Evolutionary conservation across 176 grass and related monocot genomes (phyloP), one percentile per base, ranked within the genome.

Genomic region (Metroxylon sagu): DNA sequence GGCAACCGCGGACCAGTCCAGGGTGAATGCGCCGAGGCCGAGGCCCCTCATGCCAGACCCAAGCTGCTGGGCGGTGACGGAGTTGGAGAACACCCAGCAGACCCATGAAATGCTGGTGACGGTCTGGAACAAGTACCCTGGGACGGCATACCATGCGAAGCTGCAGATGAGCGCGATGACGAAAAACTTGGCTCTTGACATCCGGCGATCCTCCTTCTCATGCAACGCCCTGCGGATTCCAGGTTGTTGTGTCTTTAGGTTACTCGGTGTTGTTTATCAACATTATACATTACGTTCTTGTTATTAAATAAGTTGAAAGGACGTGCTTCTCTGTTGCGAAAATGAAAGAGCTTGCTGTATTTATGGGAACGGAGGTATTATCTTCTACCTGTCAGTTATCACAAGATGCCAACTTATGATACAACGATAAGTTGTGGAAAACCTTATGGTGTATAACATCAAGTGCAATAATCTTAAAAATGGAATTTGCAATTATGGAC

Each of bases 171-270:
- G 71, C n/a, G 74, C 86, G 48, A 95, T 82, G 50, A 95, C 15
- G 72, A 95, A 95, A 77, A 95, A 95, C 65, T 90, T 95, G 54
- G 71, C 86, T 1, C 86, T 76, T 4, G 86, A 82, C 86, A 85
- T 79, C 16, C 75, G 31, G 0, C 56, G 75, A 3, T 76, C 64
- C 67, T 95, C 86, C 80, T 87, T 95, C 67, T 90, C 86, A 61
- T 95, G 91, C 80, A 95, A 1, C 14, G 91, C 91, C 17, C 91
- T 96, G 76, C 17, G 60, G 49, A 43, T 59, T 62, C 27, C 0
- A 26, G 18, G 18, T 26, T 12, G 52, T 14, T 14, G 43, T 25
- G 48, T 26, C 17, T 8, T 19, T 26, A 50, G 52, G 52, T 49
- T 6, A 61, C 27, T 15, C 17, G 21, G 48, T 56, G 43, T 3